Percentiles rank a stretch among this genome's conserved stretches.
Evolutionary conservation across 306 rosid genomes (phyloP).

Genomic region (Citrullus mucosospermus): DNA sequence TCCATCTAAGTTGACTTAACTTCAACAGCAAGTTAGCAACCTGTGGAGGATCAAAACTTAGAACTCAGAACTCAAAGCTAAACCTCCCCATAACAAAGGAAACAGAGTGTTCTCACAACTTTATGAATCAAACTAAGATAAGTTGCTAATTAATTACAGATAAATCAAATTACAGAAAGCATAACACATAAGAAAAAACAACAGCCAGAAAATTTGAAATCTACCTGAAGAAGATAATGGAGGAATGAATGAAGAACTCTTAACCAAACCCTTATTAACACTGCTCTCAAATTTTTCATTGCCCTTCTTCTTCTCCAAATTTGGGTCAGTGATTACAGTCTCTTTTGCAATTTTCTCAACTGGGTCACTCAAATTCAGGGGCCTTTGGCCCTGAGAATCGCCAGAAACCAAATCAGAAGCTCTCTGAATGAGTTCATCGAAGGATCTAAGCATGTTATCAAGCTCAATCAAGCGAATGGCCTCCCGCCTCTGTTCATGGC

Average conservation of each 20-base stretch:
- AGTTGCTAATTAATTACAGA: not conserved
- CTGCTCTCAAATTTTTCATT: conserved; percentile 18
- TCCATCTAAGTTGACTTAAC: not conserved
- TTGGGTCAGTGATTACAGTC: conserved; percentile 19
- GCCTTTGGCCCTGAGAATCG: conserved; percentile 16
- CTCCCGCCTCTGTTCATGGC: conserved; percentile 49
- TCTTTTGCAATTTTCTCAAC: conserved; percentile 15
- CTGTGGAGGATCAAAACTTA: not conserved
- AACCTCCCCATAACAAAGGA: not conserved
- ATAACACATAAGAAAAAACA: not conserved
- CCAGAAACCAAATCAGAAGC: conserved; percentile 60
- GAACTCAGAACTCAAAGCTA: not conserved
- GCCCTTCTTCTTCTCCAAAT: conserved; percentile 16
- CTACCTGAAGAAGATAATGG: conserved; percentile 38
- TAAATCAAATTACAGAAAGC: not conserved
- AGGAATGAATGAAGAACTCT: conserved; percentile 20
- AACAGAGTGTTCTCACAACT: not conserved
- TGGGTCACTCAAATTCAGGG: conserved; percentile 14
- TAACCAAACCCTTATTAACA: conserved; percentile 15
- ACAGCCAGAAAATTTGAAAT: not conserved
- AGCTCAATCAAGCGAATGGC: conserved; percentile 43
- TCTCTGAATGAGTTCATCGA: conserved; percentile 64
- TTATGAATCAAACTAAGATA: not conserved
- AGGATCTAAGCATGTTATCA: conserved; percentile 44
- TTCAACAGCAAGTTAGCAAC: not conserved